A percentile compares a stretch with the other conserved stretches of the same genome.
Evolutionary conservation across 805 yeast species (phyloP).

Genomic region (Candida taoyuanica): DNA sequence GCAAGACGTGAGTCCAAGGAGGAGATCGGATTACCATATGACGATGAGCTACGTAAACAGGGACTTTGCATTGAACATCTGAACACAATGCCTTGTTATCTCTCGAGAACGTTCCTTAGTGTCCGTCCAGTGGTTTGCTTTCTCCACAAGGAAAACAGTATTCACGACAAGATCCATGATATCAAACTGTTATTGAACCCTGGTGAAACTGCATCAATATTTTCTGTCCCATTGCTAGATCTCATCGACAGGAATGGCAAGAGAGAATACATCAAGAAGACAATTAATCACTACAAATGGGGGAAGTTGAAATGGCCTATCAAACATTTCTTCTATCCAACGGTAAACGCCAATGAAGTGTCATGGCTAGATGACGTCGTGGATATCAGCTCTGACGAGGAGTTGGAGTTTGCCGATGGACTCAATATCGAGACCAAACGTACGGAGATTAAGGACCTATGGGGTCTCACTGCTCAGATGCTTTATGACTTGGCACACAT

Average conservation of each 20-base stretch:
- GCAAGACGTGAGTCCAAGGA: slow-evolving; percentile 83
- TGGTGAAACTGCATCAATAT: slow-evolving; percentile 69
- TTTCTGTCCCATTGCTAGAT: slow-evolving; percentile 66
- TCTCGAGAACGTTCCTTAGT: slow-evolving; percentile 76
- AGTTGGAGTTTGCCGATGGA: slow-evolving; percentile 24
- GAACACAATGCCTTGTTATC: slow-evolving; percentile 66
- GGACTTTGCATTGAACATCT: slow-evolving; percentile 61
- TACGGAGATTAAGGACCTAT: slow-evolving; percentile 55
- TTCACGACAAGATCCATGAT: slow-evolving; percentile 25
- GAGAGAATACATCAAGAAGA: slow-evolving; percentile 31
- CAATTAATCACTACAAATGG: slow-evolving; percentile 47
- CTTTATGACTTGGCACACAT: slow-evolving; percentile 65
- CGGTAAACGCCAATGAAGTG: slow-evolving; percentile 48
- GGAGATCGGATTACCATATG: slow-evolving; percentile 71
- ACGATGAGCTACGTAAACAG: slow-evolving; percentile 37
- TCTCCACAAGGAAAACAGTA: slow-evolving; percentile 33
- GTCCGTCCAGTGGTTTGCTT: slow-evolving; percentile 80
- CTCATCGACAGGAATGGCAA: slow-evolving; percentile 32
- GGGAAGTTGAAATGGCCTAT: slow-evolving; percentile 68
- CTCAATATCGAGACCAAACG: slow-evolving; percentile 31
- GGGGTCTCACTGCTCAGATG: slow-evolving; percentile 83
- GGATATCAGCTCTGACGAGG: slow-evolving; percentile 56
- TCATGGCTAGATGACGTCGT: slow-evolving; percentile 59
- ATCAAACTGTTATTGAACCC: slow-evolving; percentile 54
- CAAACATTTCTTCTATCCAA: slow-evolving; percentile 58